phyloP scores from a whole-genome alignment of 352 stramenopile genomes.

The Phytopythium montanum region DNA sequence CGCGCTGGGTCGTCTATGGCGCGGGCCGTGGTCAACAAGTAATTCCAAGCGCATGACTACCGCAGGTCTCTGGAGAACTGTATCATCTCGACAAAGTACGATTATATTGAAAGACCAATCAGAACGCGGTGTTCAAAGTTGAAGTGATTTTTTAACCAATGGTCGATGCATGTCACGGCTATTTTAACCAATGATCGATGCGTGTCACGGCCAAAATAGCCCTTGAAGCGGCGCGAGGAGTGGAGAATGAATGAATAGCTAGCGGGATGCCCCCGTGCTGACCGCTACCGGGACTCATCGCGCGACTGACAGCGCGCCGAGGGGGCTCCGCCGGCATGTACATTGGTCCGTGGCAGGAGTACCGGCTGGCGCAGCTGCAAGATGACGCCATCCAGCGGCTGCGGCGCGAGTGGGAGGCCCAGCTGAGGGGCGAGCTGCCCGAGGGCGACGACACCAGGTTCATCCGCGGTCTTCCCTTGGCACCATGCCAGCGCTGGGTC shows the following conservation, averaged over 20 bases:
- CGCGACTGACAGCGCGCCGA: background rate
- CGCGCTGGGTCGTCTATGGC: background rate
- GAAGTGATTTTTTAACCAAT: background rate
- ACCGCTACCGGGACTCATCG: background rate
- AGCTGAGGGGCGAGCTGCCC: conserved; percentile 49
- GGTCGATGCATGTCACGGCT: background rate
- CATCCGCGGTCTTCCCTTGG: background rate
- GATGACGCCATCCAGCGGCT: conserved; percentile 70
- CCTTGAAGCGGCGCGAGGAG: background rate
- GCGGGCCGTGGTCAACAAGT: background rate
- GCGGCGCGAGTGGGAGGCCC: conserved; percentile 55
- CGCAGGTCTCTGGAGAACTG: background rate
- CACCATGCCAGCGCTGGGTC: background rate
- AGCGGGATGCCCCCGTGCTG: no score
- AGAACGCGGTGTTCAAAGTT: background rate
- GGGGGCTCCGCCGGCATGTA: conserved; percentile 46
- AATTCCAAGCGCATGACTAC: background rate
- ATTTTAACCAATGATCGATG: background rate
- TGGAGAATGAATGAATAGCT: background rate
- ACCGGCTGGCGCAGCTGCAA: conserved; percentile 82
- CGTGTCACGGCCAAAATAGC: background rate
- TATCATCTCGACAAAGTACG: background rate
- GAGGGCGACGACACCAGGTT: conserved; percentile 42
- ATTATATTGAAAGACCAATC: background rate
- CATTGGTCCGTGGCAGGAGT: conserved; percentile 85